Percentiles rank a stretch among this genome's conserved stretches.
These are phyloP conservation scores for Penstemon eatonii DNA, from an alignment of 257 asterid genomes.

Conservation along the genomic window DNA sequence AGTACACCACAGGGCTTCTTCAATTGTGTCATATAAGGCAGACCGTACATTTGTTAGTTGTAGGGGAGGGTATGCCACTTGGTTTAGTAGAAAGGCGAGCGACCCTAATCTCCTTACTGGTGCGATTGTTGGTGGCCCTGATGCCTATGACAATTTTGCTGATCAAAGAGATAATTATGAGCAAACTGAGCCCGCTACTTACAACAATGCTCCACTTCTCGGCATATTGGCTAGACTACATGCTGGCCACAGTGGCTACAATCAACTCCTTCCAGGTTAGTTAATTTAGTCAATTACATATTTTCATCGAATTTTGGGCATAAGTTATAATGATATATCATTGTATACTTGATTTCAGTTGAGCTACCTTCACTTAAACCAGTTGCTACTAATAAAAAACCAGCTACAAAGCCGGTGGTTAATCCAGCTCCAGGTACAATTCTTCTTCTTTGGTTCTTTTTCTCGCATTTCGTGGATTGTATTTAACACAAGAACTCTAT, in stretches of 20 bases:
- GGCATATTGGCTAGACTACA: conserved; percentile 87
- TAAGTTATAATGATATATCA: not conserved
- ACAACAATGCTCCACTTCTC: conserved; percentile 85
- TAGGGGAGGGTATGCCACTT: conserved; percentile 95
- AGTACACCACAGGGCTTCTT: conserved; percentile 96
- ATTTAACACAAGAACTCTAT: conserved; percentile 15
- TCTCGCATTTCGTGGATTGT: not conserved
- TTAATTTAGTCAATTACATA: not conserved
- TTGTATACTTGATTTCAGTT: conserved; percentile 35
- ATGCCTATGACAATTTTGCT: conserved; percentile 94
- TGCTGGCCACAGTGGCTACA: conserved; percentile 67
- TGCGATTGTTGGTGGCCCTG: conserved; percentile 99
- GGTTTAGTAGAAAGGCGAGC: conserved; percentile 73
- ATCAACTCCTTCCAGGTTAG: conserved; percentile 89
- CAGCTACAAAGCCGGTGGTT: conserved; percentile 44
- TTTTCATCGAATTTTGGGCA: not conserved
- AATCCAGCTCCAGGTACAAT: conserved; percentile 61
- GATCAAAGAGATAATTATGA: conserved; percentile 91
- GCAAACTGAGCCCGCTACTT: conserved; percentile 98
- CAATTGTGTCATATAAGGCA: conserved; percentile 79
- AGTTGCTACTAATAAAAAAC: conserved; percentile 38
- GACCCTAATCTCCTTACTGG: conserved; percentile 92
- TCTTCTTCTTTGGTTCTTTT: conserved; percentile 12
- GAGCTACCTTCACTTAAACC: conserved; percentile 51
- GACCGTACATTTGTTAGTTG: conserved; percentile 73